phyloP scores from a whole-genome alignment of 2,329 filamentous ascomycete genomes.

The Ceratocystis diversiconidia region DNA sequence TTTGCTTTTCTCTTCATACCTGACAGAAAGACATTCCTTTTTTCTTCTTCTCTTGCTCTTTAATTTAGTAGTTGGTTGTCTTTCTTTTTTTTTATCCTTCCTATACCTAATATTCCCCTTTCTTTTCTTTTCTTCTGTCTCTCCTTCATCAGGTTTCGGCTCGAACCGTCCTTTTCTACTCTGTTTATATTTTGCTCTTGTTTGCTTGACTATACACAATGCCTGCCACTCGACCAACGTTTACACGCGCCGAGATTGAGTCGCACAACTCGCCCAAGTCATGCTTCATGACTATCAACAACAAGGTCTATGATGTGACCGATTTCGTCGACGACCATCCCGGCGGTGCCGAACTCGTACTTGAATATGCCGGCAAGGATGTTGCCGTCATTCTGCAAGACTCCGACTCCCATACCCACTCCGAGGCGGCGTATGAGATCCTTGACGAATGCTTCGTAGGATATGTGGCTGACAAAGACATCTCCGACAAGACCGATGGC shows the following conservation, averaged over 20 bases:
- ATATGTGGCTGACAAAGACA: slow-evolving; percentile 21
- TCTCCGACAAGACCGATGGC: slow-evolving; percentile 19
- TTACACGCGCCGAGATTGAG: slow-evolving; percentile 67
- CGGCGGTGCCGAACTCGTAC: slow-evolving; percentile 72
- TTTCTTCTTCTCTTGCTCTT: slow-evolving; percentile 9
- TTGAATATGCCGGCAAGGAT: slow-evolving; percentile 61
- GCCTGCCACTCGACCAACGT: slow-evolving; percentile 61
- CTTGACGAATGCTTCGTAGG: slow-evolving; percentile 19
- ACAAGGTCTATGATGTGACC: slow-evolving; percentile 89
- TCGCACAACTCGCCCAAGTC: slow-evolving; percentile 66
- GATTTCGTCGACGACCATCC: slow-evolving; percentile 83
- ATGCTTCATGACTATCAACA: slow-evolving; percentile 83
- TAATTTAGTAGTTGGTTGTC: background rate
- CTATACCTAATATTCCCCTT: background rate
- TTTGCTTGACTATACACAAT: slow-evolving; percentile 32
- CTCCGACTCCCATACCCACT: slow-evolving; percentile 56
- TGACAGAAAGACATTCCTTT: slow-evolving; percentile 1
- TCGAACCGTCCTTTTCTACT: background rate
- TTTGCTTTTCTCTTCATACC: background rate
- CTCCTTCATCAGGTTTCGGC: slow-evolving; percentile 1
- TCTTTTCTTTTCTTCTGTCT: slow-evolving; percentile 6
- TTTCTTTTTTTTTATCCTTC: slow-evolving; percentile 13
- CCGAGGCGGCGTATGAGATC: slow-evolving; percentile 65
- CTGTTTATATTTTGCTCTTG: background rate
- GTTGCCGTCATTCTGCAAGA: slow-evolving; percentile 42